Evolutionary conservation across 176 grass and related monocot genomes (phyloP).

Genomic region (Avena atlantica): DNA sequence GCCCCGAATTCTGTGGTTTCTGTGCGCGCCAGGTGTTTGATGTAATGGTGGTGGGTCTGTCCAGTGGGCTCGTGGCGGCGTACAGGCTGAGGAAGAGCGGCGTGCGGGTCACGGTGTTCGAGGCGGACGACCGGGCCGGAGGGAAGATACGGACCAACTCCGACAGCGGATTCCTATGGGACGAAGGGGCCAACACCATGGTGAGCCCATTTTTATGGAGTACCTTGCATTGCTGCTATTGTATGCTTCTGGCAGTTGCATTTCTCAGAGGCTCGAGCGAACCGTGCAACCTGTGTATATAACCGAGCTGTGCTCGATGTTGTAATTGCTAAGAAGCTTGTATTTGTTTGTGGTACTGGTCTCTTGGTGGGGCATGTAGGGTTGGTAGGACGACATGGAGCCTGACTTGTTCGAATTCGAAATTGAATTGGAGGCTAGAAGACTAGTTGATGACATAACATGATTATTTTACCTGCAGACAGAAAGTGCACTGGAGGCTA

Average conservation of each 20-base stretch:
- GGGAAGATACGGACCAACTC: conserved; percentile 90
- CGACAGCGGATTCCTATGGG: conserved; percentile 83
- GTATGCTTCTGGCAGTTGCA: conserved; percentile 8
- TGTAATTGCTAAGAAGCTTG: neutral
- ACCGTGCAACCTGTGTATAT: neutral
- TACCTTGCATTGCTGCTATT: neutral
- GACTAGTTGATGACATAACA: conserved; percentile 20
- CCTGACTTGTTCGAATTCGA: neutral
- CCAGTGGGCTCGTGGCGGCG: conserved; percentile 87
- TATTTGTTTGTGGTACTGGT: neutral
- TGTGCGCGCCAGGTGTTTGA: conserved; percentile 40
- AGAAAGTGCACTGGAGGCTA: conserved; percentile 62
- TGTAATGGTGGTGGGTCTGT: conserved; percentile 39
- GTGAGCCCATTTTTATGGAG: conserved; percentile 46
- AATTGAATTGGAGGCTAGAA: neutral
- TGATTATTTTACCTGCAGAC: conserved; percentile 40
- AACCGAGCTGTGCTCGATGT: neutral
- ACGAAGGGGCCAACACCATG: conserved; percentile 99
- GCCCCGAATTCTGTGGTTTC: neutral
- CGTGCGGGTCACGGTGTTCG: conserved; percentile 79
- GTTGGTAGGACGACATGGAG: neutral
- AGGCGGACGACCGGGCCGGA: conserved; percentile 70
- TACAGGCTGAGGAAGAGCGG: conserved; percentile 84
- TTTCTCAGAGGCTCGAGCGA: neutral
- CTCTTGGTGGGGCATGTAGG: conserved; percentile 1